Evolutionary conservation across 1,284 basidiomycete species (phyloP).

Genomic region (Malassezia nana): DNA sequence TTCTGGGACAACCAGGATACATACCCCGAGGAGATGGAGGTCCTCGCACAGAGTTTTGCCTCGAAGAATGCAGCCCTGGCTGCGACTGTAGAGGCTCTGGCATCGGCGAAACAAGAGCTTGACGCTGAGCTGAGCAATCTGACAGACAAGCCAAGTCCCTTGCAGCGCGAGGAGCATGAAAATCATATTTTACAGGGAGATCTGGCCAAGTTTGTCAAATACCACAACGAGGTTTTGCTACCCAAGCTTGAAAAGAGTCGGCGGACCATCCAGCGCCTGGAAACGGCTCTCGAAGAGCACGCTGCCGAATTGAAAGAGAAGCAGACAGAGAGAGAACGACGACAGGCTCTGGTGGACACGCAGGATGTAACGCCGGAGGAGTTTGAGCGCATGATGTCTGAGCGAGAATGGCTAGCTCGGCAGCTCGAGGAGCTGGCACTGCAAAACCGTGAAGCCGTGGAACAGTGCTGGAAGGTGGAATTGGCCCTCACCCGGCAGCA

Average conservation of each 20-base stretch:
- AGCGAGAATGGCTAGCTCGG: conserved; percentile 31
- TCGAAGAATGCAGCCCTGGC: conserved; percentile 18
- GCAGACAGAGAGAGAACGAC: conserved; percentile 24
- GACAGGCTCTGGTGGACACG: conserved; percentile 33
- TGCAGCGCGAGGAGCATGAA: conserved; percentile 31
- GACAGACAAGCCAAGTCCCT: conserved; percentile 30
- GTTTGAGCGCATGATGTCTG: conserved; percentile 34
- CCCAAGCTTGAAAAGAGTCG: conserved; percentile 40
- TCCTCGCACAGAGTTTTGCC: conserved; percentile 33
- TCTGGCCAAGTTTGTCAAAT: conserved; percentile 38
- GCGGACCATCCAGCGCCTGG: conserved; percentile 30
- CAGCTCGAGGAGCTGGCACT: conserved; percentile 27
- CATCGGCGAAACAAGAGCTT: conserved; percentile 26
- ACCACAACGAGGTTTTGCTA: conserved; percentile 38
- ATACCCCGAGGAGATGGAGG: conserved; percentile 41
- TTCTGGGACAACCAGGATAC: conserved; percentile 47
- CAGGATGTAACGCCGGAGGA: conserved; percentile 43
- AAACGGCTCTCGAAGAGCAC: conserved; percentile 22
- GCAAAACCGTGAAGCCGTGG: conserved; percentile 28
- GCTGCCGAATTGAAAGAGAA: conserved; percentile 31
- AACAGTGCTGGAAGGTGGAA: conserved; percentile 34
- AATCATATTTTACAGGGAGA: conserved; percentile 35
- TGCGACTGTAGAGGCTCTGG: conserved; percentile 21
- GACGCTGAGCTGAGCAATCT: conserved; percentile 29
- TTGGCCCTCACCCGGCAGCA: conserved; percentile 36